Conservation (phyloP, 1,284 basidiomycete genomes). For the Ceratobasidium sp. region DNA sequence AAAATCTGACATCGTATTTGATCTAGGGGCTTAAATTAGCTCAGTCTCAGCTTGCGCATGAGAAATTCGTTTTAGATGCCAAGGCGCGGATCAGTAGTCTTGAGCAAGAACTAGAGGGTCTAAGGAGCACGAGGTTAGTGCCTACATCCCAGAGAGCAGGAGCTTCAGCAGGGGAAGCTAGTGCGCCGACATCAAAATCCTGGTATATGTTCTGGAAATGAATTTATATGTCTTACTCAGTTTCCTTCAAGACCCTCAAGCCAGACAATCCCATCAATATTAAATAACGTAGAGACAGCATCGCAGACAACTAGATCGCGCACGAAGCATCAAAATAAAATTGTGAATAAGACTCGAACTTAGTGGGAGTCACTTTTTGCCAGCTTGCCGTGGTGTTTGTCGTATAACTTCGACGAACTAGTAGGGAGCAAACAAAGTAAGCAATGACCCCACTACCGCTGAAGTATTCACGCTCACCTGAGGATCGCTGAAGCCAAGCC, state of each 20-base stretch:
- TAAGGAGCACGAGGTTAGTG: slow-evolving; percentile 16
- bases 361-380: slow-evolving; percentile 59
- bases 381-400: slow-evolving; percentile 72
- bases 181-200: not conserved
- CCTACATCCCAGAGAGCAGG: not conserved
- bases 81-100: slow-evolving; percentile 65
- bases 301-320: slow-evolving; percentile 23
- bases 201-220: slow-evolving; percentile 36
- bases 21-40: slow-evolving; percentile 45
- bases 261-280: not conserved
- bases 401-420: slow-evolving; percentile 78
- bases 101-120: slow-evolving; percentile 70
- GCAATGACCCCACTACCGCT: slow-evolving; percentile 15
- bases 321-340: slow-evolving; percentile 22
- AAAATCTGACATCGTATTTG: slow-evolving; percentile 17
- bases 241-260: not conserved
- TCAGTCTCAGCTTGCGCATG: slow-evolving; percentile 61
- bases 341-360: slow-evolving; percentile 46
- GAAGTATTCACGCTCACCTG: slow-evolving; percentile 64
- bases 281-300: slow-evolving; percentile 45
- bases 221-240: slow-evolving; percentile 52
- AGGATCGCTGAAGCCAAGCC: slow-evolving; percentile 77
- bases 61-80: slow-evolving; percentile 76
- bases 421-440: slow-evolving; percentile 35
- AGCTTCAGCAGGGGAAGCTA: not conserved